Base-by-base conservation (phyloP, 106 monocot genomes). In the Phalaenopsis equestris region DNA sequence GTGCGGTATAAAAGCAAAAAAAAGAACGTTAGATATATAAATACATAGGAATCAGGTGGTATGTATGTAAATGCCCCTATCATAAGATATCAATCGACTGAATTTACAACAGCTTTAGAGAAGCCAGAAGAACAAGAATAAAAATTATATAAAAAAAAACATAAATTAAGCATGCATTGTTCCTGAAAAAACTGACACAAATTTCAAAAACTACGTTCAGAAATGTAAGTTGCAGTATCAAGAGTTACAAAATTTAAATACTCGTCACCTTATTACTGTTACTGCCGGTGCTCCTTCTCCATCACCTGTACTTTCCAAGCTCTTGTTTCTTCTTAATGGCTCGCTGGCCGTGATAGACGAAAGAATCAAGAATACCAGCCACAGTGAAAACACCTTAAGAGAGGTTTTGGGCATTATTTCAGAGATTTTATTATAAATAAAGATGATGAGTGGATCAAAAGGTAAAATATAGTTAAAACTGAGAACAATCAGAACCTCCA, bases 301-400 rank as follows among this genome's bases (percentile, higher is more conserved):
- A 65, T 94, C 86, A 98, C 48, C 83, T 91, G 79, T 83, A 87
- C 81, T 94, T 99, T 17, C 94, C 98, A 18, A 99, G 77, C 75
- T 94, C 93, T 78, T 89, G 88, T 83, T 99, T 98, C 86, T 89
- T 99, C 88, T 90, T 98, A 68, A 99, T 87, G 43, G 89, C 93
- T 55, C 89, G 86, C 65, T 95, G 94, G n/a, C 98, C 91, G 76
- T 99, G 91, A 81, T 94, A 99, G 10, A 91, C 80, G 56, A 94
- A 92, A 0, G 98, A 87, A 83, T 94, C 98, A 17, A 99, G 58
- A 79, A 93, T 99, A 37, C 94, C 94, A 21, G 98, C 89, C 67
- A 94, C 91, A 1, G 98, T 94, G 83, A 99, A 99, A 14, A 94
- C 84, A 67, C 94, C 94, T 30, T 93, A 84, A 52, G 52, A 52